These are phyloP conservation scores for Astrothelium macrocarpum DNA, from an alignment of 495 filamentous ascomycete genomes.

Conservation along the genomic window DNA sequence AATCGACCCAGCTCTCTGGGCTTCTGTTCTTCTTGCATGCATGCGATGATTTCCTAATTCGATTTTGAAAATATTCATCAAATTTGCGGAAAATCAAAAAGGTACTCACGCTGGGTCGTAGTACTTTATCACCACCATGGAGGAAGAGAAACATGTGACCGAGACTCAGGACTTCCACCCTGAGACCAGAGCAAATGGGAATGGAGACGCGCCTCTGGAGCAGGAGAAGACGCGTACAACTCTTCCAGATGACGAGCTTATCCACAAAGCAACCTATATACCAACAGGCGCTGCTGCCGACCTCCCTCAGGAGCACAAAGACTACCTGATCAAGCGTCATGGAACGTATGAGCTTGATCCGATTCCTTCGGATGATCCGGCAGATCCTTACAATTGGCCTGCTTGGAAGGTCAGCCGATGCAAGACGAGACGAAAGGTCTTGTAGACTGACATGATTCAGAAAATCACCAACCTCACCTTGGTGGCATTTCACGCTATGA, in stretches of 20 bases:
- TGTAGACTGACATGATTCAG: slow-evolving; percentile 23
- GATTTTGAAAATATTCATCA: too few relatives aligned
- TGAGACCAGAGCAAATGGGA: neutral
- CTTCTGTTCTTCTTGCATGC: neutral
- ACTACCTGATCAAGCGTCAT: slow-evolving; percentile 45
- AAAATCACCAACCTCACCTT: slow-evolving; percentile 46
- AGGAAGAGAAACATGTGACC: neutral
- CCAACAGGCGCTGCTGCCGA: slow-evolving; percentile 7
- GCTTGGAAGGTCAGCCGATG: slow-evolving; percentile 41
- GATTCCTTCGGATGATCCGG: slow-evolving; percentile 39
- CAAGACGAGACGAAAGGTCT: neutral
- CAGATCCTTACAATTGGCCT: slow-evolving; percentile 51
- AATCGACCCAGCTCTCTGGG: neutral
- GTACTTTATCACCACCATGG: neutral
- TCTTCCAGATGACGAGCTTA: slow-evolving; percentile 2
- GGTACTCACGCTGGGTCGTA: neutral
- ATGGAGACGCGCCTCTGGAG: neutral
- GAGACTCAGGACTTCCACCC: neutral
- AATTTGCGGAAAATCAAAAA: neutral
- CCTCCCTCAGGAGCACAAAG: slow-evolving; percentile 34
- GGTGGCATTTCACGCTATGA: slow-evolving; percentile 46
- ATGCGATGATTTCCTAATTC: too few relatives aligned
- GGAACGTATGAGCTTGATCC: slow-evolving; percentile 47
- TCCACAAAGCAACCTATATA: slow-evolving; percentile 15
- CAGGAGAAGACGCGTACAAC: neutral